Evolutionary conservation across 2,329 filamentous ascomycete genomes (phyloP).

Genomic region (Gremmenia infestans): DNA sequence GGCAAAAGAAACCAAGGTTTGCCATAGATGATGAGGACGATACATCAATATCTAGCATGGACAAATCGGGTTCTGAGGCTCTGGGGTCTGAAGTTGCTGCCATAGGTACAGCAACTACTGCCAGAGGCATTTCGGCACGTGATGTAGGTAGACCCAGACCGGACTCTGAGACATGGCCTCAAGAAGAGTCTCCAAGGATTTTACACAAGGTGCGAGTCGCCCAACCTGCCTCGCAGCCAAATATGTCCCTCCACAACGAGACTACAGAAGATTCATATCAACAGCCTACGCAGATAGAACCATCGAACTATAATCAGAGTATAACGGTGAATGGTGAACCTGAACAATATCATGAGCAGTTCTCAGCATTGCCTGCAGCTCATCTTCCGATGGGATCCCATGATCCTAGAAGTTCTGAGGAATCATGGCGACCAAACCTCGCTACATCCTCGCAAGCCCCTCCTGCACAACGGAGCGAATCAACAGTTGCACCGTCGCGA

Average conservation of each 20-base stretch:
- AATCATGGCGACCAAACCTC: constrained; percentile 22
- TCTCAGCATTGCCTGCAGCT: not conserved
- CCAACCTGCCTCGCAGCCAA: not conserved
- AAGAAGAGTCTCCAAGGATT: not conserved
- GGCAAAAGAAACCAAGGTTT: constrained; percentile 26
- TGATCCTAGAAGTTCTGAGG: constrained; percentile 15
- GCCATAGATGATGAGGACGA: constrained; percentile 25
- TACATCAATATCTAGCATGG: constrained; percentile 4
- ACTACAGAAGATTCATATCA: too few species aligned
- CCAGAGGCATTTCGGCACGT: not conserved
- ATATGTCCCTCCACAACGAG: too few species aligned
- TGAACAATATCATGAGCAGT: not conserved
- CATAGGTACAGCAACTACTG: not conserved
- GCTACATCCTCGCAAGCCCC: constrained; percentile 4
- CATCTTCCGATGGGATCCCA: not conserved
- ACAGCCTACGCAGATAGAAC: too few species aligned
- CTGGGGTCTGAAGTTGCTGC: not conserved
- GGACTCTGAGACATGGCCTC: not conserved
- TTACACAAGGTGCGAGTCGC: not conserved
- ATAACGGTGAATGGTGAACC: too few species aligned
- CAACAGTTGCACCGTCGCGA: constrained; percentile 3
- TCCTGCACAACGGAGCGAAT: constrained; percentile 8
- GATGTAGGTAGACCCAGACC: not conserved
- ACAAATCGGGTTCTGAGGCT: not conserved
- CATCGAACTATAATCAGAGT: too few species aligned